Evolutionary conservation across 306 rosid genomes (phyloP), one percentile per base, ranked within the genome.

Genomic region (Myrica gale): DNA sequence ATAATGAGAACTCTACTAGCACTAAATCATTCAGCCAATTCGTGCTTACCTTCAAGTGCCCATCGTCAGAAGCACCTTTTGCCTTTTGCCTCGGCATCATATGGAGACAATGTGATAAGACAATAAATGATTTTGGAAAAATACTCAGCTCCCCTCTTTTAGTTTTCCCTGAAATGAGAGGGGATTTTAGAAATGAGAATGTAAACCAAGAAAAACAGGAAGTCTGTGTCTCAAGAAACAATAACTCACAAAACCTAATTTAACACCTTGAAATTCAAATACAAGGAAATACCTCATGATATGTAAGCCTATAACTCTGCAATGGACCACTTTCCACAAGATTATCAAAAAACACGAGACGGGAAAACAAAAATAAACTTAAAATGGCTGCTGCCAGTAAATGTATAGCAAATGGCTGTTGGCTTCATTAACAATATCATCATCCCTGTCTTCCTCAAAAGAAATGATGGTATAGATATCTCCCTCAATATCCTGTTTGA

Each of bases 91-190:
- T 90, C 37, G 98, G 96, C 92, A 93, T 74, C 98, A 90, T 93
- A 80, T 90, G 96, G 55, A 93, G 83, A 81, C 96, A 89, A 83
- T 90, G 92, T 57, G 96, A 90, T 71, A 93, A 85, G 72, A 85
- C 86, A 39, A 82, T 68, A 76, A 90, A 87, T 48, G 87, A 83
- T 80, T 74, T 86, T 51, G 95, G 96, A 70, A 93, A 93, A 69
- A 92, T 89, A 84, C 97, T 93, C 17, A 90, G 88, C 81, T 93
- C 97, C 72, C 98, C 98, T 71, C 87, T 93, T 82, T 90, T 93
- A 74, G 93, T 93, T 88, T 93, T 93, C 20, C 98, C 98, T 93
- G 80, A 19, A 79, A 56, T 7, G 70, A 66, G 5, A 13, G 12
- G 19, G 26, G 16, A 43, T n/a, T 9, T 17, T 57, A 57, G 12